A percentile compares a stretch with the other conserved stretches of the same genome.
Evolutionary conservation across 768 basidiomycete species (phyloP).

Genomic region (Cystofilobasidium macerans): DNA sequence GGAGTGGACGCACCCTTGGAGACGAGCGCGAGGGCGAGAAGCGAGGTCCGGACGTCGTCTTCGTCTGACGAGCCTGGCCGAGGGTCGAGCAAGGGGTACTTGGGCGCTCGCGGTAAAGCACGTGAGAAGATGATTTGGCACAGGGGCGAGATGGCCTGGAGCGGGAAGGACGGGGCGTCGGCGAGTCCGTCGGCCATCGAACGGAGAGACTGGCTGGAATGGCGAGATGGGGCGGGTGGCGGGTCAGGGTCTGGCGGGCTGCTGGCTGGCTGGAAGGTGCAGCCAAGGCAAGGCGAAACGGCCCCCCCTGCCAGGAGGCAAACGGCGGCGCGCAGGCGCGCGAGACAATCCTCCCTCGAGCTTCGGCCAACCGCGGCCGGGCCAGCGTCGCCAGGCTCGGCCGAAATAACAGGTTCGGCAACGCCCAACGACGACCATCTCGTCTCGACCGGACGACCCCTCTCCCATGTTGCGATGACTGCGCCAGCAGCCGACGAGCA

Average conservation of each 20-base stretch:
- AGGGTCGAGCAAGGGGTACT: constrained; percentile 61
- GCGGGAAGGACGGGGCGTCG: constrained; percentile 21
- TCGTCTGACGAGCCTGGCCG: constrained; percentile 43
- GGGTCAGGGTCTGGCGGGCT: not conserved
- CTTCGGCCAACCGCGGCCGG: too few relatives aligned
- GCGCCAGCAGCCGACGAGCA: not conserved
- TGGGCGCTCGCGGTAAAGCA: constrained; percentile 45
- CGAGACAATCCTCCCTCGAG: too few relatives aligned
- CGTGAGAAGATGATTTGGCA: constrained; percentile 61
- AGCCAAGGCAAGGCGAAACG: too few relatives aligned
- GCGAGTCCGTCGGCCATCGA: constrained; percentile 15
- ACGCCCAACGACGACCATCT: too few relatives aligned
- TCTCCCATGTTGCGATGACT: not conserved
- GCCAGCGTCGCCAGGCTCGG: too few relatives aligned
- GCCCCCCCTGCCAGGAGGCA: too few relatives aligned
- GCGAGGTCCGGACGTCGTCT: constrained; percentile 51
- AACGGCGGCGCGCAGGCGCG: too few relatives aligned
- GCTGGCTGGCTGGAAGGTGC: not conserved
- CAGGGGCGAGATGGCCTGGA: constrained; percentile 51
- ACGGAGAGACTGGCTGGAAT: not conserved
- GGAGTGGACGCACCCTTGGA: constrained; percentile 55
- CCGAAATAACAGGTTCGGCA: too few relatives aligned
- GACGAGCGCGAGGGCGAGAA: constrained; percentile 63
- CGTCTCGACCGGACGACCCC: too few relatives aligned
- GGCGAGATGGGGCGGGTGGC: constrained; percentile 6